Base-by-base conservation (phyloP, 2,329 filamentous ascomycete genomes). In the Fusarium sp. region DNA sequence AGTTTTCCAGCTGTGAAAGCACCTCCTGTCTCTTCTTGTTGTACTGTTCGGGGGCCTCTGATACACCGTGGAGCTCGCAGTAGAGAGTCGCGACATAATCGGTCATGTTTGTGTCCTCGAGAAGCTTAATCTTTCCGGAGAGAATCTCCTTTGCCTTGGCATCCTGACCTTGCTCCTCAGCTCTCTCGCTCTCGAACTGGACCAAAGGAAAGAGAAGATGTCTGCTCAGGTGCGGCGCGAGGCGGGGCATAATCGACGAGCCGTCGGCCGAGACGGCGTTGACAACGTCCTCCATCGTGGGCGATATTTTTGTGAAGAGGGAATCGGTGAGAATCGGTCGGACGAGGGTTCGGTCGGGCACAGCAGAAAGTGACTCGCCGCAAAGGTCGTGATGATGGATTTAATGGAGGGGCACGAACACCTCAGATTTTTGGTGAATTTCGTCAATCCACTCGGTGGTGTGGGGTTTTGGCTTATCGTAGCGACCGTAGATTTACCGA, bases 51-150 rank as follows among this genome's bases (percentile, higher is more conserved):
- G 96, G 95, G 59, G 92, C 85, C 69, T 93, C 88, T 67, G 92
- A 87, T 72, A 94, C 89, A 76, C 91, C 88, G 85, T 98, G 90
- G 74, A 99, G 90, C 79, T 98, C 93, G 81, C 93, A 92, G 87
- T 97, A 94, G 75, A 99, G 86, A 78, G 92, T 93, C 79, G 95
- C 95, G 59, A 98, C 93, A 81, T 97, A 99, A 84, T 99, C 96
- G 78, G 92, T 96, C 96, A 99, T 99, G 87, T 98, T 98, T 79
- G 96, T 98, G 82, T 94, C 91, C 86, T 97, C 95, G 76, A 99
- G 90, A 64, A 99, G 90, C 84, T 95, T 92, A 82, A 95, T 97
- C 84, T 97, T 97, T 77, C 94, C 91, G 80, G 92, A 90, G 71
- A 92, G 91, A 77, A 97, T 91, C 81, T 95, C 91, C 77, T 86